Evolutionary conservation across 2,329 filamentous ascomycete species (phyloP), one percentile per base, ranked within the genome.

Genomic region (Neopestalotiopsis rosae): DNA sequence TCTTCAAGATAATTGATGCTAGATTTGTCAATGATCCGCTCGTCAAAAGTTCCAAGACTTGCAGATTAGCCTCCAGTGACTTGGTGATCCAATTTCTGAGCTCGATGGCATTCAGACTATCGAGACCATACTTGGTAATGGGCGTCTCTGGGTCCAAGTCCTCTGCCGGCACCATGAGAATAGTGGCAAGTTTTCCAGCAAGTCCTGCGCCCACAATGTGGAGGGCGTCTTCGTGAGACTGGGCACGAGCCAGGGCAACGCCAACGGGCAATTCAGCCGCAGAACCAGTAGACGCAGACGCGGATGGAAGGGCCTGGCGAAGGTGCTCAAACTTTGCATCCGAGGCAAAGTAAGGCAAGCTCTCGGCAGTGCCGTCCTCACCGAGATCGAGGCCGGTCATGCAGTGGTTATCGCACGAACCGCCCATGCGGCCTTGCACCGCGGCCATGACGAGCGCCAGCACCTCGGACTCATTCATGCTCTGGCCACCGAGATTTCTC

Each of bases 251-350:
- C 0, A 84, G 85, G 3, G 85, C 76, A 0, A 76, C 71, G 24
- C 74, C 74, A 17, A 71, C 45, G 14, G 59, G 65, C 14, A 72
- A 70, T 1, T 69, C 34, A 1, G 72, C 71, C 5, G 76, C 73
- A 14, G 79, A 75, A 49, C 77, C 77, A 4, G 78, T 78, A 0
- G 77, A 80, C 1, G 79, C 80, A 6, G 76, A 78, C 59, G 82
- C 79, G 1, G 81, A 56, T n/a, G 63, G 14, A 0, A 59, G 78
- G 0, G 79, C 77, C 66, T 82, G 75, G 7, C 82, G 82, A 28
- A 89, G 80, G 30, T 82, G 79, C 66, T 82, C 82, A 76, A 89
- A 89, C 74, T 87, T 88, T 62, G 83, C 85, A 61, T 90, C 87
- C 2, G 81, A 74, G 3, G 82, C 83, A 82, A 86, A 89, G 78